Evolutionary conservation across 441 rosid species (phyloP).

Genomic region (Pelargonium citronellum): DNA sequence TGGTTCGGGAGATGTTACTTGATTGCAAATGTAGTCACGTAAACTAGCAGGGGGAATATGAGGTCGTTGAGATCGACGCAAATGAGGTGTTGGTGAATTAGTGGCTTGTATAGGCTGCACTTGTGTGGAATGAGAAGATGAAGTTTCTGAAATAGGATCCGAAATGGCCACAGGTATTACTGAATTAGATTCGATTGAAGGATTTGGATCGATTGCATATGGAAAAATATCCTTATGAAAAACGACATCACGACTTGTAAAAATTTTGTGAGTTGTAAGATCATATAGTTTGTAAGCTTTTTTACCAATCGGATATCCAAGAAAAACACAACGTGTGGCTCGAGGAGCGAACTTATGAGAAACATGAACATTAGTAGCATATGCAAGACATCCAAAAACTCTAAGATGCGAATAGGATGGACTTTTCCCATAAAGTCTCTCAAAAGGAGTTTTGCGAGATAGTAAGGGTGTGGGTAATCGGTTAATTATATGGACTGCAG

Average conservation of each 20-base stretch:
- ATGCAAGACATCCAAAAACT: conserved; percentile 10
- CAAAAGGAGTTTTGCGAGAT: not conserved
- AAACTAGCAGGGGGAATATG: not conserved
- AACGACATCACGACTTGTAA: not conserved
- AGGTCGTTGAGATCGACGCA: too few species aligned
- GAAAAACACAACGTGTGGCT: conserved; percentile 1
- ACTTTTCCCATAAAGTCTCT: not conserved
- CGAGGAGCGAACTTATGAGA: not conserved
- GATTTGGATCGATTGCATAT: not conserved
- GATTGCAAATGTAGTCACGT: not conserved
- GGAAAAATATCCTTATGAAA: not conserved
- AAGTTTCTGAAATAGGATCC: too few species aligned
- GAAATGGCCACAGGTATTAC: not conserved
- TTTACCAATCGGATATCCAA: conserved; percentile 6
- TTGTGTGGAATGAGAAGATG: too few species aligned
- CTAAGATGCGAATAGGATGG: not conserved
- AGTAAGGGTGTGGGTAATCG: not conserved
- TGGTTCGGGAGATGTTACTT: not conserved
- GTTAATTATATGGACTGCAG: not conserved
- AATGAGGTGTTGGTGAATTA: too few species aligned
- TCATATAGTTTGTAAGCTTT: not conserved
- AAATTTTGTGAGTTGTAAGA: not conserved
- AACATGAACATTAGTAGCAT: not conserved
- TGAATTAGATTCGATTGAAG: not conserved
- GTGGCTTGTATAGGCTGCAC: too few species aligned